Evolutionary conservation across 805 yeast species (phyloP), one percentile per base, ranked within the genome.

Genomic region (Hanseniaspora guilliermondii): DNA sequence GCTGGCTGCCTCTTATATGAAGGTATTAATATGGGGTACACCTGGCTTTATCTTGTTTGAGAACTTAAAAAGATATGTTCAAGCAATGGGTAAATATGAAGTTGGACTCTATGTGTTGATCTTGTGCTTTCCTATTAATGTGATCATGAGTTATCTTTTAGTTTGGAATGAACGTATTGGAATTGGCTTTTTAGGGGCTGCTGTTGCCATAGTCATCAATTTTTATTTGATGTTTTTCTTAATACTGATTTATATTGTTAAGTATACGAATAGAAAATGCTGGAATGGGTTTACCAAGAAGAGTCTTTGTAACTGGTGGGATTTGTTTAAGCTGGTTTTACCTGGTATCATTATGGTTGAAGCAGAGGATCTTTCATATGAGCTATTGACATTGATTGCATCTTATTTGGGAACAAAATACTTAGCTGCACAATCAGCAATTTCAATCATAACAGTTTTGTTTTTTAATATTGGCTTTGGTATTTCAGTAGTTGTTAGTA

Each of bases 51-150:
- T 85, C 45, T 57, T 84, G 12, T 87, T 87, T 65, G 96, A 88
- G 68, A 77, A 87, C 41, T 80, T 87, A 27, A 87, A 88, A 68
- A 72, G 95, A 56, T 87, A 76, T 61, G 68, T 87, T 56, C 96
- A 87, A 69, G 86, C 94, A 0, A 96, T 87, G 66, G 86, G 87
- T 33, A 81, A 87, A 14, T 88, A 85, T 71, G 83, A 85, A 62
- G 95, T 95, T 4, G 83, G 89, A 9, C 84, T 94, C 6, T 78
- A 80, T 58, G 83, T 81, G 12, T 69, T 85, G 39, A 55, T 63
- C 21, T 61, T 85, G 3, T 78, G 85, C 56, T 82, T 88, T 0
- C 96, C 96, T 1, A 57, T 83, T 33, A 85, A 84, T 63, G 73
- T 80, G 14, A 38, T 83, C 4, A 64, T 83, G 58, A 85, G 85